Base-by-base conservation (phyloP, 176 grass and related monocot species). In the Oryza australiensis region DNA sequence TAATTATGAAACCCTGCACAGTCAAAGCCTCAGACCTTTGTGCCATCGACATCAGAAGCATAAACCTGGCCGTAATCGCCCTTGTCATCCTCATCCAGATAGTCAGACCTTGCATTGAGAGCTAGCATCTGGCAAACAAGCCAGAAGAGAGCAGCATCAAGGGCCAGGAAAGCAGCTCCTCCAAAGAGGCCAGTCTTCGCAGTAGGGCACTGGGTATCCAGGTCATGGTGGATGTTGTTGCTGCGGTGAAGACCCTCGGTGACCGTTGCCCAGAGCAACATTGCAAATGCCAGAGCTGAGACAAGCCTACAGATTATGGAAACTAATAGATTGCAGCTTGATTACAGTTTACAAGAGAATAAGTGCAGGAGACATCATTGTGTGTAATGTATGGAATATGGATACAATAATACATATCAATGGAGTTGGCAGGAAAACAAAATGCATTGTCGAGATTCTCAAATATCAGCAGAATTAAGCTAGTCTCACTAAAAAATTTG, bases 121-220 rank as follows among this genome's bases (percentile, higher is more conserved):
- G 86, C 87, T 55, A 94, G 73, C 84, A 98, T 93, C 79, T 89
- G 79, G 77, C 84, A 86, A 55, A 98, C 85, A 26, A 87, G 87
- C 90, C 95, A 98, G 42, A 94, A 81, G 75, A 93, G 88, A 68
- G 88, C 42, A 24, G 90, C 86, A 4, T 89, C 88, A 14, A 94
- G 84, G 59, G 88, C 86, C 53, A 97, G 86, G 81, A 97, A 89
- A 34, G 92, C 94, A 0, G 88, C 94, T 0, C 94, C 94, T 64
- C 94, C 94, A 72, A 94, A 92, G 51, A 94, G 84, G 20, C 94
- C 92, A 1, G 92, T 97, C 87, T 94, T 97, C 28, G 92, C 84
- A 13, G 94, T 97, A 28, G 90, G 92, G 86, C 94, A 94, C 49
- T 85, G 29, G 26, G 82, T 82, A 7, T 72, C 63, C 67, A 94